Evolutionary conservation across 2,329 filamentous ascomycete species (phyloP).

Genomic region (Tothia fuscella): DNA sequence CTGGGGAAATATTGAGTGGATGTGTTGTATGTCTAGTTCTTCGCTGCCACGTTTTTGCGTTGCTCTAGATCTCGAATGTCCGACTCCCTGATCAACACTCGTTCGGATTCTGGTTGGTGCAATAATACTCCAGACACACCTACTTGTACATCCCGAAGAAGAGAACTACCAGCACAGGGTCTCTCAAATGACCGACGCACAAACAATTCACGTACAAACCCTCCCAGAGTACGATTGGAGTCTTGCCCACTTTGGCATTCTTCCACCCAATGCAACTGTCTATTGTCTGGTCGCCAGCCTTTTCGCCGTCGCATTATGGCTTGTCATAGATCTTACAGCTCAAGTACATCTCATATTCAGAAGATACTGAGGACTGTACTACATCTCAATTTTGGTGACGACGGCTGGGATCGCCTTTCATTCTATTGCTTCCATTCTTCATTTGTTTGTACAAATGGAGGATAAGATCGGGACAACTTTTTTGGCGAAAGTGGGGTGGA

Average conservation of each 20-base stretch:
- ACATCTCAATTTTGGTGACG: background rate
- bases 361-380: background rate
- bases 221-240: constrained; percentile 8
- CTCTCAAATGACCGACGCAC: too few relatives aligned
- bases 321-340: background rate
- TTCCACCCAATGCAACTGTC: constrained; percentile 3
- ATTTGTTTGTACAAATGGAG: background rate
- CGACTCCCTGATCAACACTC: too few relatives aligned
- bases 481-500: constrained; percentile 4
- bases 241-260: constrained; percentile 5
- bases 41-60: too few relatives aligned
- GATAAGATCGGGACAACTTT: background rate
- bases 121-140: too few relatives aligned
- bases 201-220: too few relatives aligned
- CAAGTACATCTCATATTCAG: constrained; percentile 8
- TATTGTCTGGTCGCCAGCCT: constrained; percentile 3
- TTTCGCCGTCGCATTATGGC: constrained; percentile 7
- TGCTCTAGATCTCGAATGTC: too few relatives aligned
- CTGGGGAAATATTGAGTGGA: too few relatives aligned
- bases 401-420: background rate
- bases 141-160: too few relatives aligned
- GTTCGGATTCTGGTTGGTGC: too few relatives aligned
- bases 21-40: too few relatives aligned
- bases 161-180: too few relatives aligned
- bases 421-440: constrained; percentile 4